A percentile compares a stretch with the other conserved stretches of the same genome.
phyloP scores from a whole-genome alignment of 1,139 yeast genomes.

The Ogataea hybrid region DNA sequence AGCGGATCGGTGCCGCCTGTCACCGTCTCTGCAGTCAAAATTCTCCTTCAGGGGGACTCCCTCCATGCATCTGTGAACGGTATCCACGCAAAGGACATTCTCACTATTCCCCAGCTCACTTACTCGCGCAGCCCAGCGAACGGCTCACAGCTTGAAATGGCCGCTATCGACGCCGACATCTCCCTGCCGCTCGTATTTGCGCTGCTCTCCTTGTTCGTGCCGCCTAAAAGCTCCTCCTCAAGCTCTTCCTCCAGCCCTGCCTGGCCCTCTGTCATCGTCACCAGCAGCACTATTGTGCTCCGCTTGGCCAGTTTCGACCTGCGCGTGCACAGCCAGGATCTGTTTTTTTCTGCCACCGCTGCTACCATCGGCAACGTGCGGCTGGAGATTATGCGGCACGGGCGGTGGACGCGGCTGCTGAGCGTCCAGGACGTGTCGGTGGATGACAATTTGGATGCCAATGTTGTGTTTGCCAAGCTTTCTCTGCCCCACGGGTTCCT shows the following conservation, averaged over 20 bases:
- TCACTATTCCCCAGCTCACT: too few relatives aligned
- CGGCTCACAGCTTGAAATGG: neutral
- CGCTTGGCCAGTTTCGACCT: neutral
- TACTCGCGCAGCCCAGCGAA: too few relatives aligned
- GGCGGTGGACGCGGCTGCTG: constrained; percentile 3
- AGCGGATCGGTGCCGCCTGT: neutral
- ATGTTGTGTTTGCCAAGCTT: constrained; percentile 44
- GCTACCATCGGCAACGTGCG: neutral
- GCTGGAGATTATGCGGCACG: constrained; percentile 19
- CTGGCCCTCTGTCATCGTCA: neutral
- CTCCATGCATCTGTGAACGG: neutral
- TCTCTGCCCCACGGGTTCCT: constrained; percentile 50
- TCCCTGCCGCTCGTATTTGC: neutral
- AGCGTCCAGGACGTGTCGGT: constrained; percentile 2
- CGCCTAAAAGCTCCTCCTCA: neutral
- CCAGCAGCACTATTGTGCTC: neutral
- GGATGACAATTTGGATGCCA: constrained; percentile 35
- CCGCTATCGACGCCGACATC: neutral
- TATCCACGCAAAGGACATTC: neutral
- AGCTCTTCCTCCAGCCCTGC: neutral
- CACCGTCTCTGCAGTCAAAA: neutral
- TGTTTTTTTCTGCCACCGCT: neutral
- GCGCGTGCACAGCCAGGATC: neutral
- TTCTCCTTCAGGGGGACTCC: neutral
- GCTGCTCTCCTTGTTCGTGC: neutral